A percentile compares a stretch with the other conserved stretches of the same genome.
These are phyloP conservation scores for Melocanna baccifera DNA, from an alignment of 176 grass and related monocot genomes.

Conservation along the genomic window DNA sequence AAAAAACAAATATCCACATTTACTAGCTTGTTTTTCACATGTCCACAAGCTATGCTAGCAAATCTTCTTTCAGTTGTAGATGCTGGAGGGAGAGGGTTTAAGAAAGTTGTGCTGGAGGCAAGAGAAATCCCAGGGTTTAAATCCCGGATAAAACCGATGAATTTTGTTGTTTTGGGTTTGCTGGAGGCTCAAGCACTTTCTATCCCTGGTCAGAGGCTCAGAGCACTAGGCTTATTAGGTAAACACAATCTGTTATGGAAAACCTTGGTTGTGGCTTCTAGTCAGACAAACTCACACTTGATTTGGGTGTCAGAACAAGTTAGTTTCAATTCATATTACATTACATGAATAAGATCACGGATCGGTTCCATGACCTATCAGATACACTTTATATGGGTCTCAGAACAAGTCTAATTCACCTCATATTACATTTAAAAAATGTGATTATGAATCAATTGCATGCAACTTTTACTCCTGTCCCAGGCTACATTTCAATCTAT, in stretches of 20 bases:
- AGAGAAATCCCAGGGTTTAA: too few species aligned
- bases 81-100: neutral
- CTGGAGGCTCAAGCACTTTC: too few species aligned
- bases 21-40: neutral
- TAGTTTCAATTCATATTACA: neutral
- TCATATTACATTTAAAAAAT: neutral
- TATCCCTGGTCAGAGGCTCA: neutral
- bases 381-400: neutral
- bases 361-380: constrained; percentile 5
- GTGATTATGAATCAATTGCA: neutral
- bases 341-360: neutral
- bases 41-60: constrained; percentile 14
- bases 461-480: neutral
- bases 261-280: neutral
- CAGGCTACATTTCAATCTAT: neutral
- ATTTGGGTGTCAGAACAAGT: neutral
- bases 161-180: too few species aligned
- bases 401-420: neutral
- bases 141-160: too few species aligned
- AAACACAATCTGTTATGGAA: neutral
- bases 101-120: neutral
- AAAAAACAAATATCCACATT: neutral
- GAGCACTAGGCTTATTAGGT: neutral
- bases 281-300: too few species aligned
- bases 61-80: neutral